Evolutionary conservation across 305 asterid genomes (phyloP).

Genomic region (Solanum hybrid): DNA sequence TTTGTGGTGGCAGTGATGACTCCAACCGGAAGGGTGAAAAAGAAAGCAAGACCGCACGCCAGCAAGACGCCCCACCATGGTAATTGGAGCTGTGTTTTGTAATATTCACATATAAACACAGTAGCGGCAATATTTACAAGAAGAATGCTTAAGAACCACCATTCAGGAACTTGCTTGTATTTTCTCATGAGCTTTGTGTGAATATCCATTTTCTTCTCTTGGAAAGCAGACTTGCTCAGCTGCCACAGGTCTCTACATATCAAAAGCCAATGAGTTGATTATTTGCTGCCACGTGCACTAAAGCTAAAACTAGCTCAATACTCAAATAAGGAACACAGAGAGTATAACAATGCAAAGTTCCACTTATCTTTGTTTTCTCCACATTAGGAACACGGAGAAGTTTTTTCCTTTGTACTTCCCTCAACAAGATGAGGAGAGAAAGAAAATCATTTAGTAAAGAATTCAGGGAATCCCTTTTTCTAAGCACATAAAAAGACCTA

Average conservation of each 20-base stretch:
- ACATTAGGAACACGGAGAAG: background rate
- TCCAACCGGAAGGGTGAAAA: conserved; percentile 86
- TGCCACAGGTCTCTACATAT: conserved; percentile 59
- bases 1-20: conserved; percentile 86
- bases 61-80: conserved; percentile 96
- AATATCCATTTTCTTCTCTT: conserved; percentile 62
- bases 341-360: background rate
- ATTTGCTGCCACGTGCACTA: background rate
- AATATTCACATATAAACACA: conserved; percentile 50
- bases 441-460: background rate
- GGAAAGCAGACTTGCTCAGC: conserved; percentile 65
- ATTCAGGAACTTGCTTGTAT: conserved; percentile 72
- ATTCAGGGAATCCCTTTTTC: background rate
- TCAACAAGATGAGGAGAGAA: background rate
- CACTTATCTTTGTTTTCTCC: background rate
- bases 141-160: conserved; percentile 81
- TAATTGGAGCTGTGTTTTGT: conserved; percentile 72
- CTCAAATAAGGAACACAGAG: background rate
- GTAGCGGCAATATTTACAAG: conserved; percentile 51
- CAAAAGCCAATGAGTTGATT: background rate
- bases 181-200: conserved; percentile 55
- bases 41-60: conserved; percentile 75
- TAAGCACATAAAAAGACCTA: background rate
- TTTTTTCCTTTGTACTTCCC: background rate
- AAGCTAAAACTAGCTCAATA: background rate